phyloP scores from a whole-genome alignment of 805 yeast genomes.

The Komagataella kurtzmanii region DNA sequence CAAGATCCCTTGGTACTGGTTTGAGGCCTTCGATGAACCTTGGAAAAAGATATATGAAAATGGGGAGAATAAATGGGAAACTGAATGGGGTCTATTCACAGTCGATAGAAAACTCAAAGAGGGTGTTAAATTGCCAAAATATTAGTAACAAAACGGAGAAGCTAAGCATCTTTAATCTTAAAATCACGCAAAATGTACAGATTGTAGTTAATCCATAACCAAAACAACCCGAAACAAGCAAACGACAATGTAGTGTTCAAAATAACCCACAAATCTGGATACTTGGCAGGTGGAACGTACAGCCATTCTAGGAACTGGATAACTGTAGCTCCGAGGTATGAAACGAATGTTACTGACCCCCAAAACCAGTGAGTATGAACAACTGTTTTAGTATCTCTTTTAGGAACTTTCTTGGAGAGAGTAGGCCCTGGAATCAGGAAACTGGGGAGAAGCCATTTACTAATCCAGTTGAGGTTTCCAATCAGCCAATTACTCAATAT shows the following conservation, averaged over 20 bases:
- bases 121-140: slow-evolving; percentile 26
- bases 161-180: neutral
- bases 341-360: slow-evolving; percentile 33
- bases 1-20: slow-evolving; percentile 39
- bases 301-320: slow-evolving; percentile 43
- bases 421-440: slow-evolving; percentile 29
- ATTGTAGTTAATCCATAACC: slow-evolving; percentile 70
- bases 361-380: slow-evolving; percentile 22
- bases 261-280: slow-evolving; percentile 82
- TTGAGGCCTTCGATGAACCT: slow-evolving; percentile 64
- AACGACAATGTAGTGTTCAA: slow-evolving; percentile 64
- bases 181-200: neutral
- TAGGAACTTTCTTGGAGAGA: slow-evolving; percentile 3
- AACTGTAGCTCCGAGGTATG: slow-evolving; percentile 34
- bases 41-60: slow-evolving; percentile 47
- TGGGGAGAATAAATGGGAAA: slow-evolving; percentile 41
- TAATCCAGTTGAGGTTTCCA: slow-evolving; percentile 45
- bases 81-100: slow-evolving; percentile 59
- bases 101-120: slow-evolving; percentile 31
- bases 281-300: slow-evolving; percentile 37
- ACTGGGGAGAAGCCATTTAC: slow-evolving; percentile 27
- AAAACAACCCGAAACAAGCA: slow-evolving; percentile 59
- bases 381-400: slow-evolving; percentile 1
- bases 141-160: slow-evolving; percentile 4
- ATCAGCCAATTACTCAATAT: slow-evolving; percentile 68